Evolutionary conservation across 2,329 filamentous ascomycete genomes (phyloP).

Genomic region (Phaeosphaeria sp.): DNA sequence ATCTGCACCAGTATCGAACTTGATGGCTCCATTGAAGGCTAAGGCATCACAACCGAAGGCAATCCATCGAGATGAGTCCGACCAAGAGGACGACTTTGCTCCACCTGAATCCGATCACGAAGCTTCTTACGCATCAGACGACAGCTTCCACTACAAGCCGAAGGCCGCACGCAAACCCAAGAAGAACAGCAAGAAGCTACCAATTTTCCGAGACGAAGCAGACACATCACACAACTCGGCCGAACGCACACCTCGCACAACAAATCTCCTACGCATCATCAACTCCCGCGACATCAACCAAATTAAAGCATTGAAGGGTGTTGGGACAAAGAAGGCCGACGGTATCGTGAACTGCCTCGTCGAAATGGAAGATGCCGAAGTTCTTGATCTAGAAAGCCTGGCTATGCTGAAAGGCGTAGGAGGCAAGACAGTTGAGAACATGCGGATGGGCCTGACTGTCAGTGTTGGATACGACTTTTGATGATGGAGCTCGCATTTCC

Average conservation of each 20-base stretch:
- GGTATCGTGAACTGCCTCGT: slow-evolving; percentile 57
- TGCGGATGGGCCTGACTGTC: slow-evolving; percentile 51
- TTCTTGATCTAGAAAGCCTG: slow-evolving; percentile 52
- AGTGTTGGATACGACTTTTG: slow-evolving; percentile 31
- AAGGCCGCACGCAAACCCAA: slow-evolving; percentile 45
- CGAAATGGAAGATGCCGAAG: slow-evolving; percentile 53
- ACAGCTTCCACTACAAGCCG: slow-evolving; percentile 47
- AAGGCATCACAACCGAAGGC: slow-evolving; percentile 26
- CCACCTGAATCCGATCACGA: slow-evolving; percentile 47
- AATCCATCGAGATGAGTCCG: slow-evolving; percentile 22
- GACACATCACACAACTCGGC: slow-evolving; percentile 16
- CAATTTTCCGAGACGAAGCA: slow-evolving; percentile 46
- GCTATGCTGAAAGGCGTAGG: slow-evolving; percentile 58
- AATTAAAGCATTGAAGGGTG: slow-evolving; percentile 72
- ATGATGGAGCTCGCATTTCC: slow-evolving; percentile 10
- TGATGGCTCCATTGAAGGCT: slow-evolving; percentile 46
- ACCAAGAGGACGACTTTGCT: slow-evolving; percentile 54
- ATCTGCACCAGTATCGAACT: slow-evolving; percentile 28
- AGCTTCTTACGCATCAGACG: slow-evolving; percentile 47
- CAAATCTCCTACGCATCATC: slow-evolving; percentile 71
- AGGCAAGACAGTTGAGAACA: slow-evolving; percentile 58
- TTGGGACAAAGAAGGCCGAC: slow-evolving; percentile 75
- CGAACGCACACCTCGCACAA: slow-evolving; percentile 63
- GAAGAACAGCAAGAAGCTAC: slow-evolving; percentile 42
- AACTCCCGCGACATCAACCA: slow-evolving; percentile 73